Evolutionary conservation across 441 rosid species (phyloP).

Genomic region (Oxalis stricta): DNA sequence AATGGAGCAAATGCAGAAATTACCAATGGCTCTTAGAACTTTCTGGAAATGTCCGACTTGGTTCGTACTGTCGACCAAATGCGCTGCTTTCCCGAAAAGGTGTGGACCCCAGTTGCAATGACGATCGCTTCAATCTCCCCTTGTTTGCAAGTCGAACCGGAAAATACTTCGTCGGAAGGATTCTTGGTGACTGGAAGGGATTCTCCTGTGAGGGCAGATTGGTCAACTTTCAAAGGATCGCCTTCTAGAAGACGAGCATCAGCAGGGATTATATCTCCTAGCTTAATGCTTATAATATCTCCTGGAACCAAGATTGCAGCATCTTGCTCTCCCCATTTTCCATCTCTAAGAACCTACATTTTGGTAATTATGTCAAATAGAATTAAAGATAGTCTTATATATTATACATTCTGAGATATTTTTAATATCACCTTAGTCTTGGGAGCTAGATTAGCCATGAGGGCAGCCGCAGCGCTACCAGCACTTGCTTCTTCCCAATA

Average conservation of each 20-base stretch:
- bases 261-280: constrained; percentile 81
- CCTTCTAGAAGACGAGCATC: constrained; percentile 94
- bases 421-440: constrained; percentile 51
- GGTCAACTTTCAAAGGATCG: constrained; percentile 83
- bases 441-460: constrained; percentile 88
- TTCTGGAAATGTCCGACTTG: constrained; percentile 88
- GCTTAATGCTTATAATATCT: constrained; percentile 63
- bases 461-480: constrained; percentile 88
- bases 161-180: constrained; percentile 73
- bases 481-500: constrained; percentile 85
- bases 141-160: constrained; percentile 87
- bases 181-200: constrained; percentile 75
- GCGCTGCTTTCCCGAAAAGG: constrained; percentile 95
- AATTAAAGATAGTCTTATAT: not conserved
- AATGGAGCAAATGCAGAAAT: constrained; percentile 84
- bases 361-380: not conserved
- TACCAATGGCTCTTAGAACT: constrained; percentile 80
- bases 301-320: constrained; percentile 88
- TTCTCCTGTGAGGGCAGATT: constrained; percentile 88
- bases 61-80: constrained; percentile 76
- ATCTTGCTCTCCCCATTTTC: constrained; percentile 74
- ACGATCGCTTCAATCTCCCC: constrained; percentile 86
- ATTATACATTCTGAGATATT: not conserved
- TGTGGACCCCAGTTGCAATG: constrained; percentile 86
- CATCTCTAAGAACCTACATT: constrained; percentile 65